Base-by-base conservation (phyloP, 1,284 basidiomycete species). In the Testicularia cyperi region DNA sequence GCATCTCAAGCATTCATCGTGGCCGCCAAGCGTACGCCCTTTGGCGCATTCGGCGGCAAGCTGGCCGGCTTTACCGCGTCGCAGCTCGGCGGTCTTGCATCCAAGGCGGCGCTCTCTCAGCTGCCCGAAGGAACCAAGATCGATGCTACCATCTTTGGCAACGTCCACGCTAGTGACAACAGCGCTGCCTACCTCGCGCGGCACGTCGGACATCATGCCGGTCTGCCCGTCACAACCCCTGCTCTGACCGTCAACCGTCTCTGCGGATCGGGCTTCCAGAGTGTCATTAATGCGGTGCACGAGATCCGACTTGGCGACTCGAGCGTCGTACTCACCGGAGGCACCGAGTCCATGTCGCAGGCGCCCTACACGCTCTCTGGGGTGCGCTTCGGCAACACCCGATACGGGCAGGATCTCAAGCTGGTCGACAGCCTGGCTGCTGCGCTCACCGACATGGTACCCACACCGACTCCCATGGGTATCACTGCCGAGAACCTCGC, bases 271-370 rank as follows among this genome's bases (percentile, higher is more conserved):
- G 95, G 94, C 44, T 82, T 98, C 82, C 96, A 98, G 80, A 82
- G 90, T 29, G 84, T 96, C 80, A 94, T 91, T 78, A 83, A 95
- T 61, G 95, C 90, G 42, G 83, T 90, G 27, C 92, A 97, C 80
- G 85, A 84, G 72, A 92, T 98, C 77, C 83, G 86, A 74, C 82
- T 86, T 25, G 95, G 94, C 42, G 87, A 94, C 75, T 85, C 86
- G 68, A 84, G 82, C 47, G 85, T 96, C 38, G 87, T 96, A 55
- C 87, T 87, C 29, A 92, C 92, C 38, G 95, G 94, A 68, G 94
- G 94, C 51, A 92, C 92, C 84, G 94, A 98, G 81, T 90, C 86
- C 79, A 98, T 98, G 94, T 92, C 88, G 73, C 88, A 94, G 67
- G 88, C 92, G 6, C 67, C 92, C 85, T 82, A 77, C 45, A 67